Conservation (phyloP, 2,329 filamentous ascomycete species). For the Ceratocystis huliohia region DNA sequence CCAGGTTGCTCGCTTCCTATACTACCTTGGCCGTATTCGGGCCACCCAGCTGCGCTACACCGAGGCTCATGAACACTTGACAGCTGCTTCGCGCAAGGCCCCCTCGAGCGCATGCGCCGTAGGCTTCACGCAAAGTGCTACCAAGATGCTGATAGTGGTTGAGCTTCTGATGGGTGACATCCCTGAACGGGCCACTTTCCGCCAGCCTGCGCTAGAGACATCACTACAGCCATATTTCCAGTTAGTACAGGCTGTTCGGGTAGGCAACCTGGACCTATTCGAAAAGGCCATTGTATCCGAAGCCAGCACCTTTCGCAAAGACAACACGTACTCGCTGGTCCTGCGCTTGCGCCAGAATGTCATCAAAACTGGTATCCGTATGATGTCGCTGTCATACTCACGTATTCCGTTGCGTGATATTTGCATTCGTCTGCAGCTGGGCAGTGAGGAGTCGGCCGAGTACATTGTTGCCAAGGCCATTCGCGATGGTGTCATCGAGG, state of each 20-base stretch:
- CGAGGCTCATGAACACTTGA: conserved; percentile 87
- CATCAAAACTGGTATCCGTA: conserved; percentile 97
- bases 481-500: conserved; percentile 92
- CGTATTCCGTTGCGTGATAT: conserved; percentile 95
- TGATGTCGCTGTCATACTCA: conserved; percentile 97
- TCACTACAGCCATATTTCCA: conserved; percentile 86
- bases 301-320: conserved; percentile 73
- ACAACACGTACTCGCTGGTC: conserved; percentile 91
- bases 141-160: conserved; percentile 90
- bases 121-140: conserved; percentile 90
- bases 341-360: conserved; percentile 93
- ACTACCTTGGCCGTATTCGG: conserved; percentile 92
- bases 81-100: conserved; percentile 86
- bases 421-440: conserved; percentile 83
- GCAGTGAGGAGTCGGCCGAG: conserved; percentile 93
- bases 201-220: conserved; percentile 73
- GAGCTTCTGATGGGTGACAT: conserved; percentile 98
- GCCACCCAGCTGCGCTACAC: conserved; percentile 95
- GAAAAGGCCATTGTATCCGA: conserved; percentile 73
- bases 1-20: conserved; percentile 92
- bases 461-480: conserved; percentile 99
- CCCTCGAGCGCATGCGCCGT: conserved; percentile 79
- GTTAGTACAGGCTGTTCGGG: conserved; percentile 85
- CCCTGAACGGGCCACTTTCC: conserved; percentile 86
- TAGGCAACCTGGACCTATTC: conserved; percentile 92